Percentiles rank a stretch among this genome's conserved stretches.
phyloP scores from a whole-genome alignment of 1,284 basidiomycete species.

The Boletus albobrunnescens region DNA sequence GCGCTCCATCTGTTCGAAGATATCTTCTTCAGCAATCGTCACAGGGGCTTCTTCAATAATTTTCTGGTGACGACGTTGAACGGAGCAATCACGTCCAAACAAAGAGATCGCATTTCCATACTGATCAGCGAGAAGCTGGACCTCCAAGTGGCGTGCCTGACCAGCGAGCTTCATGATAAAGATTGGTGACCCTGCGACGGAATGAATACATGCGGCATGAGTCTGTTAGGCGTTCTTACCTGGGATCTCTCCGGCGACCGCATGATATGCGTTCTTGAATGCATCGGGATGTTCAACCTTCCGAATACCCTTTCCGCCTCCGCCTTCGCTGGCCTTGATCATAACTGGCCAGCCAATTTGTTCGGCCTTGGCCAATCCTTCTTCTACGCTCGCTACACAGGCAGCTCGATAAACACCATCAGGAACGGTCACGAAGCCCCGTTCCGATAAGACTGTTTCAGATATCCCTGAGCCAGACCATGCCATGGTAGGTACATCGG shows the following conservation, averaged over 20 bases:
- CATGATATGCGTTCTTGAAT: conserved; percentile 92
- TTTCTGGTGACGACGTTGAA: conserved; percentile 99
- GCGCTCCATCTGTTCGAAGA: conserved; percentile 96
- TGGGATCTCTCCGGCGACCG: conserved; percentile 95
- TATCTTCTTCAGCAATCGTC: conserved; percentile 89
- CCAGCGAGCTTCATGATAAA: conserved; percentile 99
- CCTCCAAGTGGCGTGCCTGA: conserved; percentile 95
- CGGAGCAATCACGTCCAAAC: conserved; percentile 99
- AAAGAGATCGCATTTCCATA: conserved; percentile 99
- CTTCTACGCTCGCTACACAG: conserved; percentile 87
- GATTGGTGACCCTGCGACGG: conserved; percentile 83
- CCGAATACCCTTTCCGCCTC: conserved; percentile 97
- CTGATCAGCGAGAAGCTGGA: conserved; percentile 97
- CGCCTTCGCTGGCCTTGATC: conserved; percentile 99
- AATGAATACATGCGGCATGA: conserved; percentile 15
- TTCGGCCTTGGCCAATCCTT: conserved; percentile 82
- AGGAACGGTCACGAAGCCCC: conserved; percentile 91
- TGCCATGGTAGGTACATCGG: conserved; percentile 96
- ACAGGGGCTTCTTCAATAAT: conserved; percentile 99
- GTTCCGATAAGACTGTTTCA: conserved; percentile 81
- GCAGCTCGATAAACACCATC: conserved; percentile 89
- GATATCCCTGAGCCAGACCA: conserved; percentile 97
- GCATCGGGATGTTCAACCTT: conserved; percentile 83
- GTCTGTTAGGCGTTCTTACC: conserved; percentile 48
- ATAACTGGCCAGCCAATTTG: conserved; percentile 96